Base-by-base conservation (phyloP, 2,329 filamentous ascomycete species). In the Malbranchea cinnamomea region DNA sequence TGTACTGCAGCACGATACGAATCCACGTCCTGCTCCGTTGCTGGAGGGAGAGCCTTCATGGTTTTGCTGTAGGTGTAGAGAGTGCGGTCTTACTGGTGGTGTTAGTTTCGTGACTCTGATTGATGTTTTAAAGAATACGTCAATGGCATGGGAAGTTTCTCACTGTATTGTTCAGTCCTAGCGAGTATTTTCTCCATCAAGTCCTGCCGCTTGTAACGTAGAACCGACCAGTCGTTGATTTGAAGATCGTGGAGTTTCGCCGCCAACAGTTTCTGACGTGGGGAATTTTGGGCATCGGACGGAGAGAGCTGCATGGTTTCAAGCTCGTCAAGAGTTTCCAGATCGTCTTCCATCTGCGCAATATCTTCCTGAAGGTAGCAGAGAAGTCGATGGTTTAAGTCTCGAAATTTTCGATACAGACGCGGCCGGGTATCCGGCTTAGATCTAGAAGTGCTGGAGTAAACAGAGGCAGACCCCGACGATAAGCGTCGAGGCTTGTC, bases 291-390 rank as follows among this genome's bases (percentile, higher is more conserved):
- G n/a, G 35, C 32, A 16, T 39, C 38, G 6, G 16, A 12, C 8
- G 46, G 46, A 19, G 41, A 41, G 27, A 44, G 36, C 23, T 47
- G 48, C 37, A 52, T 52, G 35, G 51, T 50, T 29, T 70, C 63
- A 23, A 61, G 59, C 37, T 70, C 64, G 33, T 93, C 85, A 1
- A 89, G 54, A 0, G 63, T 60, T 11, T 71, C 68, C 1, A 94
- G 65, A 34, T 85, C 73, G 44, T 83, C 75, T 52, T 93, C 84
- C 21, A 92, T 61, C 43, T 87, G 78, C 17, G 66, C 64, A 11
- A 93, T 70, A 49, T 92, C 82, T 46, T 92, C 83, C 52, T 93
- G 85, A 10, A 92, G 63, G 38, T 89, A 75, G 0, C 93, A 62
- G 2, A 94, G 59, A 2, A 92, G 58, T 2, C 85, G 74, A 48